A percentile compares a stretch with the other conserved stretches of the same genome.
Conservation (phyloP, 768 basidiomycete species). For the Cystobasidium ongulense region DNA sequence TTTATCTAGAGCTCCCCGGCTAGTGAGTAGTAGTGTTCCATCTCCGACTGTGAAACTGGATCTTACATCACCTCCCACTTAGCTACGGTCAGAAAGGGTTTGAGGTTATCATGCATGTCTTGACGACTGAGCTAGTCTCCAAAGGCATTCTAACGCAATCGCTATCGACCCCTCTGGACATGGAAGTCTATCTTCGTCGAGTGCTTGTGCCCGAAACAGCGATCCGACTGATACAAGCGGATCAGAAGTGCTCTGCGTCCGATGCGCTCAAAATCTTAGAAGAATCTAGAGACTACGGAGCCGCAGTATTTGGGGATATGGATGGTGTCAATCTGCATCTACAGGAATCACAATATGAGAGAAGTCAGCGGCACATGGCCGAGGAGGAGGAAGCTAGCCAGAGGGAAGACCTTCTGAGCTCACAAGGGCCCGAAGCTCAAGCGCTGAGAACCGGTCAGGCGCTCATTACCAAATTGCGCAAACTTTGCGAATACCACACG, state of each 20-base stretch:
- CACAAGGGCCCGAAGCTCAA: not conserved
- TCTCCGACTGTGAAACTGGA: not conserved
- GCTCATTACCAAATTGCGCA: not conserved
- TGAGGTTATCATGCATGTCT: slow-evolving; percentile 66
- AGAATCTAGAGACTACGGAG: slow-evolving; percentile 18
- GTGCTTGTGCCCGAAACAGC: slow-evolving; percentile 87
- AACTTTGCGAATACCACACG: not conserved
- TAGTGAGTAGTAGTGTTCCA: slow-evolving; percentile 56
- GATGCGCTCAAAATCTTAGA: not conserved
- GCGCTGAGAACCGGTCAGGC: not conserved
- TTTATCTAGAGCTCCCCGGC: slow-evolving; percentile 76
- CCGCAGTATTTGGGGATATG: slow-evolving; percentile 10
- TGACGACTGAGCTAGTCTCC: slow-evolving; percentile 60
- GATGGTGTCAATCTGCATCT: not conserved
- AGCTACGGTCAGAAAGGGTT: slow-evolving; percentile 84
- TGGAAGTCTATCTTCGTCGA: slow-evolving; percentile 68
- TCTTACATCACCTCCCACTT: not conserved
- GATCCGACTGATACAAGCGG: slow-evolving; percentile 69
- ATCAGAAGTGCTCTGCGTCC: slow-evolving; percentile 47
- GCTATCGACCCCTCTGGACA: slow-evolving; percentile 53
- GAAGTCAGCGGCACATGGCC: not conserved
- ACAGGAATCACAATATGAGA: not conserved
- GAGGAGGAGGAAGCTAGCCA: not conserved
- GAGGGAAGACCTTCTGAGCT: not conserved
- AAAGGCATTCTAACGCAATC: slow-evolving; percentile 51